phyloP scores from a whole-genome alignment of 1,139 yeast genomes.

The Barnettozyma hawaiiensis region DNA sequence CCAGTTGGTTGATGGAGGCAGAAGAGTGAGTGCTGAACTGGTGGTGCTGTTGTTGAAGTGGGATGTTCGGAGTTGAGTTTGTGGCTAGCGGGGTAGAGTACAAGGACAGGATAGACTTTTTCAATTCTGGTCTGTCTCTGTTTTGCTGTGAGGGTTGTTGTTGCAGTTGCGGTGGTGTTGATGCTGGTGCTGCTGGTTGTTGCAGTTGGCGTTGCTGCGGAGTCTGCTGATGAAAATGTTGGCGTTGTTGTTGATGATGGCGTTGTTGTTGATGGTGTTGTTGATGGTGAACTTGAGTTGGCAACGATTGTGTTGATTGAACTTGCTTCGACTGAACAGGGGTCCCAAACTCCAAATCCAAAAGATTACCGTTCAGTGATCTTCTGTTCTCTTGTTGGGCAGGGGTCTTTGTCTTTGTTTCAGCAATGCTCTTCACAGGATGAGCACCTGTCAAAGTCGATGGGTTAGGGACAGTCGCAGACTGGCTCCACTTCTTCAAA shows the following conservation, averaged over 20 bases:
- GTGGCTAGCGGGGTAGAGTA: constrained; percentile 66
- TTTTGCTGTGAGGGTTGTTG: constrained; percentile 14
- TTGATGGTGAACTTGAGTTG: background rate
- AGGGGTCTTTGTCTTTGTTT: background rate
- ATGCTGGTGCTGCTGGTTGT: constrained; percentile 8
- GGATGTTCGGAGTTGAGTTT: constrained; percentile 25
- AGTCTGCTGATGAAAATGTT: too few species aligned
- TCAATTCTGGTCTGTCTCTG: constrained; percentile 63
- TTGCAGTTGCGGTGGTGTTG: constrained; percentile 12
- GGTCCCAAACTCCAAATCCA: constrained; percentile 31
- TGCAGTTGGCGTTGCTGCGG: constrained; percentile 17
- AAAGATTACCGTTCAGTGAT: constrained; percentile 21
- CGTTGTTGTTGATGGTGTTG: constrained; percentile 15
- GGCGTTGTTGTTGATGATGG: constrained; percentile 4
- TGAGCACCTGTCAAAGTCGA: constrained; percentile 9
- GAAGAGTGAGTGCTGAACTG: constrained; percentile 9
- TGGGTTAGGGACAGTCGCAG: constrained; percentile 24
- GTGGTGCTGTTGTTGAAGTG: constrained; percentile 9
- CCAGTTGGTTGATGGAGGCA: constrained; percentile 1
- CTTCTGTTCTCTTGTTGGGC: constrained; percentile 12
- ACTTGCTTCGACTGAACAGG: constrained; percentile 18
- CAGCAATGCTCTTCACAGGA: background rate
- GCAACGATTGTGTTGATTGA: constrained; percentile 9
- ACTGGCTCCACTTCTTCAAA: constrained; percentile 71
- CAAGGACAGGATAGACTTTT: constrained; percentile 82